A percentile compares a stretch with the other conserved stretches of the same genome.
These are phyloP conservation scores for Skeletonema tropicum DNA, from an alignment of 108 stramenopile genomes.

Conservation along the genomic window DNA sequence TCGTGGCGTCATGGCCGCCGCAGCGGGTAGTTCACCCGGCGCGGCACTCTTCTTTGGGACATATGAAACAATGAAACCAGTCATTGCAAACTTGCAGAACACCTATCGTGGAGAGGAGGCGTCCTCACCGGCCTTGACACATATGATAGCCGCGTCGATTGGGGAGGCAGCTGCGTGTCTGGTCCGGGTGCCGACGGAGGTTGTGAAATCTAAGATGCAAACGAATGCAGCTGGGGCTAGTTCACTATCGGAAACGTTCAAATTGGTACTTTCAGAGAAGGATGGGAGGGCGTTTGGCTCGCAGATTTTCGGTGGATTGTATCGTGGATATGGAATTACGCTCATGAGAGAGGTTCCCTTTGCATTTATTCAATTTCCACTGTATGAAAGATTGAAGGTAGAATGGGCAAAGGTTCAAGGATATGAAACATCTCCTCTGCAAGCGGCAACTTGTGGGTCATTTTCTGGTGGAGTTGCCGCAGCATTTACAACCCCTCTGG, in stretches of 20 bases:
- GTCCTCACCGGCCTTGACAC: constrained; percentile 66
- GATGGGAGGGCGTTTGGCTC: constrained; percentile 53
- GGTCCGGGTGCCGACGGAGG: constrained; percentile 98
- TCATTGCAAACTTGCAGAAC: constrained; percentile 46
- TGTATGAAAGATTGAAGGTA: constrained; percentile 80
- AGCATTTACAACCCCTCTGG: constrained; percentile 88
- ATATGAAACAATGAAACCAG: constrained; percentile 89
- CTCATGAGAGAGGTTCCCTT: constrained; percentile 92
- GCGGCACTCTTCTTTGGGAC: constrained; percentile 95
- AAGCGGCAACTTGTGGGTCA: constrained; percentile 85
- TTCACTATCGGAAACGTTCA: constrained; percentile 56
- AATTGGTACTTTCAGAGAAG: constrained; percentile 61
- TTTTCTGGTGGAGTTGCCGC: constrained; percentile 84
- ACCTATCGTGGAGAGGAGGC: constrained; percentile 10
- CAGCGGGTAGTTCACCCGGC: constrained; percentile 88
- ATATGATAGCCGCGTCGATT: constrained; percentile 89
- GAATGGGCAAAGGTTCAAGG: constrained; percentile 55
- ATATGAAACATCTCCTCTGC: constrained; percentile 59
- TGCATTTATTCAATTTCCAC: constrained; percentile 89
- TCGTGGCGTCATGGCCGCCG: constrained; percentile 86
- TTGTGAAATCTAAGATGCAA: constrained; percentile 98
- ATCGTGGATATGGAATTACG: constrained; percentile 90
- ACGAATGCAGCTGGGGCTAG: constrained; percentile 58
- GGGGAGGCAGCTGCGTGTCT: constrained; percentile 96
- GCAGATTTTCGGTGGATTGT: constrained; percentile 69